Percentiles rank a stretch among this genome's conserved stretches.
These are phyloP conservation scores for Yamadazyma atmosphaerica DNA, from an alignment of 1,139 yeast genomes.

Conservation along the genomic window DNA sequence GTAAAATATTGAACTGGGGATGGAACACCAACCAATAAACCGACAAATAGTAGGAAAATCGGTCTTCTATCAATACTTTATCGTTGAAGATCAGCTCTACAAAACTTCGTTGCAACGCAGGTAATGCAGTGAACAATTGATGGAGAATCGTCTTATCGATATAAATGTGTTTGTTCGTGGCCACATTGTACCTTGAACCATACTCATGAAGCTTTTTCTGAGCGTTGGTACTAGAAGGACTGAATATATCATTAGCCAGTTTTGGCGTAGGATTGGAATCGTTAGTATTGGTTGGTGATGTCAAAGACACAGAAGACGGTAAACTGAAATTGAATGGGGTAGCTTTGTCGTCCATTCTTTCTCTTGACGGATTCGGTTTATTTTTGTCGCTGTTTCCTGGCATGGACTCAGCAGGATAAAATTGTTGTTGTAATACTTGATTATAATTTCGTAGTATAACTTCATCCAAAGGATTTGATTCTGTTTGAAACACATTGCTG, in stretches of 20 bases:
- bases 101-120: constrained; percentile 17
- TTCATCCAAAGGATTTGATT: constrained; percentile 43
- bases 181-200: constrained; percentile 21
- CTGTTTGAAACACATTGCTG: constrained; percentile 36
- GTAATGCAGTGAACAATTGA: constrained; percentile 17
- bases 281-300: constrained; percentile 38
- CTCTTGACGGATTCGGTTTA: background rate
- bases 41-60: constrained; percentile 33
- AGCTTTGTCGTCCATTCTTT: constrained; percentile 2
- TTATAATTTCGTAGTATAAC: constrained; percentile 22
- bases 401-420: background rate
- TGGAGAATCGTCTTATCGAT: constrained; percentile 23
- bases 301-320: constrained; percentile 27
- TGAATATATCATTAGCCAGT: constrained; percentile 16
- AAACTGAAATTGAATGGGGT: constrained; percentile 14
- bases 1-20: constrained; percentile 62
- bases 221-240: constrained; percentile 14
- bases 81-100: constrained; percentile 24
- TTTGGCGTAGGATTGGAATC: constrained; percentile 33
- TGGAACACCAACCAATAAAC: constrained; percentile 63
- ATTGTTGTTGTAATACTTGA: constrained; percentile 6
- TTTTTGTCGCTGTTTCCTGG: background rate
- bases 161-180: constrained; percentile 28
- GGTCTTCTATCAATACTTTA: constrained; percentile 25
- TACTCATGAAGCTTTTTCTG: constrained; percentile 14